Conservation (phyloP, 73 alveolate species). For the Uronychia setigera region DNA sequence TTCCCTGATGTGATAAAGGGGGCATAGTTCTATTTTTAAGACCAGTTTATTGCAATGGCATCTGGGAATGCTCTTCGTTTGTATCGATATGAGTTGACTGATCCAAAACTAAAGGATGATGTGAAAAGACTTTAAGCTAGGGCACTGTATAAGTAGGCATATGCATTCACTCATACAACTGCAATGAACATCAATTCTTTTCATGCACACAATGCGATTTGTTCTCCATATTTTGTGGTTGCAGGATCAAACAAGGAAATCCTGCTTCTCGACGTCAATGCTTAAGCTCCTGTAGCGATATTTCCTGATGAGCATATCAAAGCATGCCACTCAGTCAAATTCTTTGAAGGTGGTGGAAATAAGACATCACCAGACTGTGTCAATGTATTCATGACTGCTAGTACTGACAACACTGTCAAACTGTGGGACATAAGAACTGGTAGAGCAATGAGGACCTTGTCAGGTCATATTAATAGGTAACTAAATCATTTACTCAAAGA, state of each 20-base stretch:
- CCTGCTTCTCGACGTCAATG: slow-evolving; percentile 63
- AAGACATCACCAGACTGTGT: slow-evolving; percentile 30
- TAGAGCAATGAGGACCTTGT: slow-evolving; percentile 49
- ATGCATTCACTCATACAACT: slow-evolving; percentile 37
- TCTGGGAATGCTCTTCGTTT: slow-evolving; percentile 40
- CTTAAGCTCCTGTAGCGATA: slow-evolving; percentile 25
- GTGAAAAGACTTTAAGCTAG: slow-evolving; percentile 66
- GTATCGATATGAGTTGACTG: slow-evolving; percentile 65
- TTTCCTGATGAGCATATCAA: slow-evolving; percentile 58
- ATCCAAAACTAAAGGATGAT: slow-evolving; percentile 58
- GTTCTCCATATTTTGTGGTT: slow-evolving; percentile 43
- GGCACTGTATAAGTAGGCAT: slow-evolving; percentile 49
- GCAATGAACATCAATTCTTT: slow-evolving; percentile 57
- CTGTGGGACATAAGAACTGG: slow-evolving; percentile 71
- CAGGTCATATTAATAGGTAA: slow-evolving; percentile 27
- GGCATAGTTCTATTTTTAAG: slow-evolving; percentile 67
- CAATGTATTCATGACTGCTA: slow-evolving; percentile 61
- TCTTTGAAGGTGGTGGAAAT: slow-evolving; percentile 42
- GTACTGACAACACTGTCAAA: slow-evolving; percentile 60
- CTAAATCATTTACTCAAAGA: slow-evolving; percentile 3
- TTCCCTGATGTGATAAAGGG: slow-evolving; percentile 45
- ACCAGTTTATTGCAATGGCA: slow-evolving; percentile 44
- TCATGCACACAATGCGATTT: slow-evolving; percentile 49
- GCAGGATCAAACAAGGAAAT: slow-evolving; percentile 73
- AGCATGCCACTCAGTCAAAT: slow-evolving; percentile 64